A percentile compares a stretch with the other conserved stretches of the same genome.
Conservation (phyloP, 2,329 filamentous ascomycete species). For the Tolypocladium ophioglossoides region DNA sequence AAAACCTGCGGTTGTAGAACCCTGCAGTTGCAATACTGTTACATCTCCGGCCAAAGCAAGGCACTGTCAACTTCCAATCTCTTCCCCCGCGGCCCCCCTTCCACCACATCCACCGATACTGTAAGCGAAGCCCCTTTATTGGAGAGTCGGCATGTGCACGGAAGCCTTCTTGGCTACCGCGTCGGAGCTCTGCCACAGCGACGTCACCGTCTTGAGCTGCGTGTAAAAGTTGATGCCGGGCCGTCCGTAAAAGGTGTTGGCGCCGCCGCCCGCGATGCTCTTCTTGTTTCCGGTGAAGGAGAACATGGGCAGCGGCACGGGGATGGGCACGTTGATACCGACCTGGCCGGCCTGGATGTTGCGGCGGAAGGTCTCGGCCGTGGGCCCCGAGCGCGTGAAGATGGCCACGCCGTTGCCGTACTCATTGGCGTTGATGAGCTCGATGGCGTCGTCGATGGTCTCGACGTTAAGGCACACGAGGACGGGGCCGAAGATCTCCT, state of each 20-base stretch:
- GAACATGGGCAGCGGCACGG: slow-evolving; percentile 60
- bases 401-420: slow-evolving; percentile 82
- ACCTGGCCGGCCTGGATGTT: slow-evolving; percentile 79
- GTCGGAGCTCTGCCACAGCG: slow-evolving; percentile 79
- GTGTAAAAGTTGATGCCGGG: slow-evolving; percentile 93
- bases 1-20: not conserved
- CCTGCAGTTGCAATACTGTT: not conserved
- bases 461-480: slow-evolving; percentile 71
- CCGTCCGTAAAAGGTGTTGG: slow-evolving; percentile 90
- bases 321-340: slow-evolving; percentile 76
- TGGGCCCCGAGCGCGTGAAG: slow-evolving; percentile 70
- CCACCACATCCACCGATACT: no score
- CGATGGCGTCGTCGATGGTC: slow-evolving; percentile 69
- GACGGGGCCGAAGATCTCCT: slow-evolving; percentile 81
- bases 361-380: slow-evolving; percentile 67
- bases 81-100: not conserved
- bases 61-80: not conserved
- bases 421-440: slow-evolving; percentile 75
- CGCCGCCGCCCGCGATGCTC: slow-evolving; percentile 82
- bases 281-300: slow-evolving; percentile 75
- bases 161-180: slow-evolving; percentile 75
- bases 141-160: slow-evolving; percentile 69
- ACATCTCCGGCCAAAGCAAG: not conserved
- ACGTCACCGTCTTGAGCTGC: slow-evolving; percentile 94
- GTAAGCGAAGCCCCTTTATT: slow-evolving; percentile 11